Percentiles rank a stretch among this genome's conserved stretches.
These are phyloP conservation scores for Dipodascus albidus DNA, from an alignment of 805 yeast genomes.

Conservation along the genomic window DNA sequence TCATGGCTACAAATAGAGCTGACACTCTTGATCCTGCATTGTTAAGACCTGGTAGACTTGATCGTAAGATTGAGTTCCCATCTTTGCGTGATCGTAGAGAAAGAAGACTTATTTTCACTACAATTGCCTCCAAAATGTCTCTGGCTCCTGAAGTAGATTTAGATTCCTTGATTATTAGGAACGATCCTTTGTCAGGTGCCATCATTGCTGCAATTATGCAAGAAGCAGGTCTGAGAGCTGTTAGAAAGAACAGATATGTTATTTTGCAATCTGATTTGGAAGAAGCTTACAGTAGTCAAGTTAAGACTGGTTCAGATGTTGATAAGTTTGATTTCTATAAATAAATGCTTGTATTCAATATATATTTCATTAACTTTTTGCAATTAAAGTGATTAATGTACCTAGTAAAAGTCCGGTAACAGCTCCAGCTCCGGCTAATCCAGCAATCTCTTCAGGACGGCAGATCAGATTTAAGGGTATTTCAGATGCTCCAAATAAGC, in stretches of 20 bases:
- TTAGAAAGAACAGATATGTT: slow-evolving; percentile 94
- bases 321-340: slow-evolving; percentile 97
- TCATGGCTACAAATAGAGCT: slow-evolving; percentile 99
- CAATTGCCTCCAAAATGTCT: slow-evolving; percentile 95
- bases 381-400: slow-evolving; percentile 6
- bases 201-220: slow-evolving; percentile 99
- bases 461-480: not conserved
- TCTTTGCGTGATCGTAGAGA: slow-evolving; percentile 94
- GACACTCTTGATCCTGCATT: slow-evolving; percentile 98
- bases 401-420: slow-evolving; percentile 7
- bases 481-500: not conserved
- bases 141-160: slow-evolving; percentile 95
- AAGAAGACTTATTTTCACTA: slow-evolving; percentile 89
- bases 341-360: slow-evolving; percentile 24
- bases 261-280: slow-evolving; percentile 92
- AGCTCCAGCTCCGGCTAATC: slow-evolving; percentile 3
- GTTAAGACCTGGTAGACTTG: slow-evolving; percentile 96
- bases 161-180: slow-evolving; percentile 87
- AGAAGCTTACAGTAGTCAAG: slow-evolving; percentile 96
- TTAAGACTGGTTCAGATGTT: slow-evolving; percentile 87
- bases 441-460: slow-evolving; percentile 6
- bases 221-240: slow-evolving; percentile 98
- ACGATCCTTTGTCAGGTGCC: slow-evolving; percentile 93
- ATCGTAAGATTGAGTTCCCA: slow-evolving; percentile 96
- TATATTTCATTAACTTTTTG: not conserved